Conservation (phyloP, 352 stramenopile genomes). For the Globisporangium irregulare region DNA sequence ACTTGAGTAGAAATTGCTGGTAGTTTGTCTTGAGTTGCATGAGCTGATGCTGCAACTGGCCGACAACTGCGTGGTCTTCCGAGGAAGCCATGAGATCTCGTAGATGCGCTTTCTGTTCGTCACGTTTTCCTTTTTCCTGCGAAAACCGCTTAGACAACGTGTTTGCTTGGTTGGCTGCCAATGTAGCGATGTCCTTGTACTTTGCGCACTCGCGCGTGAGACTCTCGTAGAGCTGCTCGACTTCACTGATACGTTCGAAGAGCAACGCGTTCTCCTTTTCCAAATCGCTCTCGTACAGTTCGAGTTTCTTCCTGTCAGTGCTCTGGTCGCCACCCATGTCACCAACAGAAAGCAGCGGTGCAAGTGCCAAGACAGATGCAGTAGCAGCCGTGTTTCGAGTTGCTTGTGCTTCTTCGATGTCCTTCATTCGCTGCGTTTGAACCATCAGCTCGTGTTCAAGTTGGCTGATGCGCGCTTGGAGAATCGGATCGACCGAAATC, state of each 20-base stretch:
- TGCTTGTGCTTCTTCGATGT: conserved; percentile 37
- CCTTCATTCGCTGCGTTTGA: conserved; percentile 38
- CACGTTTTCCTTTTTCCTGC: conserved; percentile 41
- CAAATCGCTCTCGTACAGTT: conserved; percentile 28
- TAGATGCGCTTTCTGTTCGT: conserved; percentile 62
- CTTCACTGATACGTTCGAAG: conserved; percentile 61
- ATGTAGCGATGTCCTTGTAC: conserved; percentile 59
- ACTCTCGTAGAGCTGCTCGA: conserved; percentile 73
- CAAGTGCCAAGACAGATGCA: conserved; percentile 12
- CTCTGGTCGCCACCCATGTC: background rate
- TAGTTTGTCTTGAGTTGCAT: conserved; percentile 85
- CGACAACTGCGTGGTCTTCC: conserved; percentile 91
- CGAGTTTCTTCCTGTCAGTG: background rate
- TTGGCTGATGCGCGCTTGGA: conserved; percentile 39
- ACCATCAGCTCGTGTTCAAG: conserved; percentile 47
- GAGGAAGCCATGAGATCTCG: conserved; percentile 69
- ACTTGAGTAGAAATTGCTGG: conserved; percentile 75
- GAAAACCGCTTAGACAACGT: conserved; percentile 35
- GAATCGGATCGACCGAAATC: conserved; percentile 15
- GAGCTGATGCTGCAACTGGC: conserved; percentile 86
- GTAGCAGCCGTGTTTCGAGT: background rate
- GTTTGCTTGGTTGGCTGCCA: conserved; percentile 68
- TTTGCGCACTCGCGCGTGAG: conserved; percentile 57
- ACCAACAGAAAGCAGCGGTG: background rate
- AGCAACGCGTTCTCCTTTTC: conserved; percentile 54